These are phyloP conservation scores for Leccinum griseonigrum DNA, from an alignment of 1,284 basidiomycete species.

Conservation along the genomic window DNA sequence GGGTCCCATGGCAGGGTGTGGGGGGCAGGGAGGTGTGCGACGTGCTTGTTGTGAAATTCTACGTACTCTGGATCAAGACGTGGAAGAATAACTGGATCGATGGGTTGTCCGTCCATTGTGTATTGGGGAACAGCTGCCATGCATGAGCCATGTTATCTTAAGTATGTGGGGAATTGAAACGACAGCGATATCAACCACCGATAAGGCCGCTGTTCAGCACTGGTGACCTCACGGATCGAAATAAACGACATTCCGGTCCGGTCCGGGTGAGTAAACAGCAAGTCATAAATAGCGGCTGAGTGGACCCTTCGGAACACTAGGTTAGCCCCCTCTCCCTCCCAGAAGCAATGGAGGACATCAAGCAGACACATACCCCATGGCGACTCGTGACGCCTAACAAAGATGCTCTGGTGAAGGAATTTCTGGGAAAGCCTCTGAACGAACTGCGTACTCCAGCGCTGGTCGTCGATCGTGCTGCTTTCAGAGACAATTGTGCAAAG, in stretches of 20 bases:
- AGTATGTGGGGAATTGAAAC: conserved; percentile 7
- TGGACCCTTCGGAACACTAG: not conserved
- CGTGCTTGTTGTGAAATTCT: conserved; percentile 43
- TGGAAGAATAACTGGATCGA: conserved; percentile 43
- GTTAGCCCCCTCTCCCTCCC: not conserved
- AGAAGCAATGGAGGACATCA: conserved; percentile 22
- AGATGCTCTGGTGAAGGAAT: conserved; percentile 54
- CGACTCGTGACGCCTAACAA: conserved; percentile 49
- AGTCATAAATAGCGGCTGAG: conserved; percentile 12
- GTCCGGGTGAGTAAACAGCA: not conserved
- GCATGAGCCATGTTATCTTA: conserved; percentile 11
- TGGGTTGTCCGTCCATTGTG: conserved; percentile 26
- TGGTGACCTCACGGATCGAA: not conserved
- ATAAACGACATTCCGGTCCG: conserved; percentile 13
- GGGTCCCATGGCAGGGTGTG: conserved; percentile 47
- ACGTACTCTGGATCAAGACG: conserved; percentile 50
- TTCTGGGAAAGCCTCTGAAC: conserved; percentile 56
- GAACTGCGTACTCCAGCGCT: conserved; percentile 74
- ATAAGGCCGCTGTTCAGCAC: not conserved
- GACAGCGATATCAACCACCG: not conserved
- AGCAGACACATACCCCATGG: conserved; percentile 52
- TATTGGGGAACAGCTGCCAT: conserved; percentile 1
- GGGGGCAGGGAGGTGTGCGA: conserved; percentile 34
- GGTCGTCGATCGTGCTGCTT: conserved; percentile 70
- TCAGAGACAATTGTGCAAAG: conserved; percentile 67